phyloP scores from a whole-genome alignment of 768 basidiomycete species.

The Amanita rubescens region DNA sequence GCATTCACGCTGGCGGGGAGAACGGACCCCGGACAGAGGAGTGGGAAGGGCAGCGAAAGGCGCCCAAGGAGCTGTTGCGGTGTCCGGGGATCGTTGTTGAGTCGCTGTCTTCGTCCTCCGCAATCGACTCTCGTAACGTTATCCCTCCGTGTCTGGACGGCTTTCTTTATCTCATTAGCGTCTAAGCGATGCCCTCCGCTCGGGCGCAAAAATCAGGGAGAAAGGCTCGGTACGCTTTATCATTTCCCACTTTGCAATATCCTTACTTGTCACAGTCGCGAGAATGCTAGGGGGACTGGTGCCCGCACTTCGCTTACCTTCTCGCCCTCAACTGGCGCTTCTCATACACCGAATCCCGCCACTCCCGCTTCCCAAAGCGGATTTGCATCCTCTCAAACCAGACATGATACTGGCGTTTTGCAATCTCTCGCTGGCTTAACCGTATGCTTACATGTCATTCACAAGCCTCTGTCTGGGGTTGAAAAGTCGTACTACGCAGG shows the following conservation, averaged over 20 bases:
- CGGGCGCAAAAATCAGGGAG: conserved; percentile 58
- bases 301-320: conserved; percentile 66
- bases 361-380: conserved; percentile 28
- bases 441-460: conserved; percentile 34
- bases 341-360: conserved; percentile 27
- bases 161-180: conserved; percentile 21
- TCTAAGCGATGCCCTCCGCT: conserved; percentile 50
- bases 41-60: no score
- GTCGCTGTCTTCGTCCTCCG: no score
- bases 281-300: conserved; percentile 55
- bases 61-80: no score
- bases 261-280: conserved; percentile 22
- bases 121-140: no score
- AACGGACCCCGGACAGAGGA: no score
- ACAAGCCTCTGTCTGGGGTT: conserved; percentile 1
- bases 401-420: conserved; percentile 43
- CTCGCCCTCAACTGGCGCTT: conserved; percentile 40
- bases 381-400: conserved; percentile 38
- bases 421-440: conserved; percentile 64
- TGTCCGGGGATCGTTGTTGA: no score
- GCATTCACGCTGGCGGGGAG: no score
- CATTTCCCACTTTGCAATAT: conserved; percentile 10
- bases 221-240: conserved; percentile 46
- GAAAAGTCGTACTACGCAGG: conserved; percentile 31
- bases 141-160: conserved; percentile 32